Conservation (phyloP, 495 filamentous ascomycete species). For the Xylaria venustula region DNA sequence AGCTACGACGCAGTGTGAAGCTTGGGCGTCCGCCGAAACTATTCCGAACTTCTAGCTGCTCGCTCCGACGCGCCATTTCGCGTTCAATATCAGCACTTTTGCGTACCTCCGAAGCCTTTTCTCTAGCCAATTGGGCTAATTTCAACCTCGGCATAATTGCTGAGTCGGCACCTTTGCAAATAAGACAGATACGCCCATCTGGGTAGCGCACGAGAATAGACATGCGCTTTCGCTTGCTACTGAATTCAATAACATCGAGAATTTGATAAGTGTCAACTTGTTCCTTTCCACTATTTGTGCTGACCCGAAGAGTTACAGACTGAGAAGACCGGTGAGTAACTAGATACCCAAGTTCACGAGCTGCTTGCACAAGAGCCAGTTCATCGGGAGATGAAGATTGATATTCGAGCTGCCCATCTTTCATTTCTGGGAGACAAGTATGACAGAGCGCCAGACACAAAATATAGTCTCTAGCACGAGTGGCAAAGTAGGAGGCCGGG, state of each 20-base stretch:
- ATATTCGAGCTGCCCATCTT: slow-evolving; percentile 63
- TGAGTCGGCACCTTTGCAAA: slow-evolving; percentile 90
- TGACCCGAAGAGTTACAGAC: slow-evolving; percentile 37
- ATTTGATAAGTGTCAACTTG: slow-evolving; percentile 64
- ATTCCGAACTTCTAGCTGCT: slow-evolving; percentile 42
- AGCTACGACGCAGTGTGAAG: slow-evolving; percentile 54
- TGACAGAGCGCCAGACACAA: slow-evolving; percentile 84
- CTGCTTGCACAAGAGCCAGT: slow-evolving; percentile 75
- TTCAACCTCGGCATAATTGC: slow-evolving; percentile 69
- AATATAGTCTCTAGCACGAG: slow-evolving; percentile 78
- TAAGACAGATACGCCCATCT: slow-evolving; percentile 73
- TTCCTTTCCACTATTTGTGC: slow-evolving; percentile 30
- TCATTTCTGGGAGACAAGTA: slow-evolving; percentile 79
- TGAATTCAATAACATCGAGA: slow-evolving; percentile 86
- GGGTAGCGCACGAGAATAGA: slow-evolving; percentile 87
- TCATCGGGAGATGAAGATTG: slow-evolving; percentile 92
- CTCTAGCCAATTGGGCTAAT: slow-evolving; percentile 65
- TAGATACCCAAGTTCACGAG: slow-evolving; percentile 78
- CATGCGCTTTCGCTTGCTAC: slow-evolving; percentile 87
- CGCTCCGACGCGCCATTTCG: slow-evolving; percentile 39
- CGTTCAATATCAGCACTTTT: slow-evolving; percentile 58
- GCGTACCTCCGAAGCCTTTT: slow-evolving; percentile 74
- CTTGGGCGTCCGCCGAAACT: slow-evolving; percentile 62
- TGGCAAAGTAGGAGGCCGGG: slow-evolving; percentile 76
- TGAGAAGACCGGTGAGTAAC: slow-evolving; percentile 57